A percentile compares a stretch with the other conserved stretches of the same genome.
Evolutionary conservation across 2,329 filamentous ascomycete genomes (phyloP).

Genomic region (Cryoendolithus antarcticus): DNA sequence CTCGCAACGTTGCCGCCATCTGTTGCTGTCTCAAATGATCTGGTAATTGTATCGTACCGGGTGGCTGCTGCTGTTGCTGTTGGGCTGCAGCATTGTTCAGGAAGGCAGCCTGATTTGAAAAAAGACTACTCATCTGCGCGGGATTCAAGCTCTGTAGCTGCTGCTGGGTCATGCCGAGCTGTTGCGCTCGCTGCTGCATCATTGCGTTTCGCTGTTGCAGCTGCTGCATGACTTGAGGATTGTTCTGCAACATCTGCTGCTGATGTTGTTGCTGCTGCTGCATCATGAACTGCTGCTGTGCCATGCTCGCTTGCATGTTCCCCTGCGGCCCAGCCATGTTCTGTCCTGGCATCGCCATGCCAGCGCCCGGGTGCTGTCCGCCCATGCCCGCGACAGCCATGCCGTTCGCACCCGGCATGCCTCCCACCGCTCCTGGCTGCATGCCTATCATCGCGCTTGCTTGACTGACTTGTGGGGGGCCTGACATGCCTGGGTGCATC

Average conservation of each 20-base stretch:
- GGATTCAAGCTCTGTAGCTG: conserved; percentile 39
- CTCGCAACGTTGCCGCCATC: conserved; percentile 6
- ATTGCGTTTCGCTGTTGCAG: conserved; percentile 24
- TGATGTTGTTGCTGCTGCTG: conserved; percentile 22
- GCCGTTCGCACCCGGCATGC: conserved; percentile 53
- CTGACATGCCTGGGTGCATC: conserved; percentile 57
- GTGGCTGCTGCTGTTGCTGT: conserved; percentile 19
- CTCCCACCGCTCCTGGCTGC: conserved; percentile 62
- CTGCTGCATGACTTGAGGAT: conserved; percentile 28
- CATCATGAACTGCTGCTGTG: conserved; percentile 24
- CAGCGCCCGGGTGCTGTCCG: conserved; percentile 20
- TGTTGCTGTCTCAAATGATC: conserved; percentile 14
- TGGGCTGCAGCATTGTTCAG: conserved; percentile 13
- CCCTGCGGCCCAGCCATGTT: conserved; percentile 29
- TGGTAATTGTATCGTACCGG: conserved; percentile 10
- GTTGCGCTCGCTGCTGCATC: conserved; percentile 15
- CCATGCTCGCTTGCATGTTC: conserved; percentile 18
- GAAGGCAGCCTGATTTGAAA: not conserved
- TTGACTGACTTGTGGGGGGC: conserved; percentile 60
- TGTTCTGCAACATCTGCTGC: conserved; percentile 29
- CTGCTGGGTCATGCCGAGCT: conserved; percentile 35
- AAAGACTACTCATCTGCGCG: conserved; percentile 19
- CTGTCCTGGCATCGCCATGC: conserved; percentile 23
- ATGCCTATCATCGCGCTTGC: conserved; percentile 64
- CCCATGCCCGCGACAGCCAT: conserved; percentile 26